Evolutionary conservation across 192 early-diverging fungal species (phyloP).

Genomic region (Coemansia biformis): DNA sequence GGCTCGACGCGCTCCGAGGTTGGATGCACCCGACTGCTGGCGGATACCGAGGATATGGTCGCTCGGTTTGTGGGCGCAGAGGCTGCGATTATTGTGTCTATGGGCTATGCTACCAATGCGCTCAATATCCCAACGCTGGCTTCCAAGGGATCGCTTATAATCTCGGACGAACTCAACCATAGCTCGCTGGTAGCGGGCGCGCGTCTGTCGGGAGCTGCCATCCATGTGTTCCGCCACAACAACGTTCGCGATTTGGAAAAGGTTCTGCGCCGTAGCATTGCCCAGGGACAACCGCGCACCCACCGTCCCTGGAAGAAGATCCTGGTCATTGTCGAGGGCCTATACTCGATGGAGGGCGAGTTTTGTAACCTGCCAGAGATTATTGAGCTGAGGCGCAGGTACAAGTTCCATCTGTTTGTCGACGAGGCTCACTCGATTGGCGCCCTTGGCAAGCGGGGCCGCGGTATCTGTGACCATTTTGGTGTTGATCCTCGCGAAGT

Average conservation of each 20-base stretch:
- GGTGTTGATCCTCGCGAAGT: slow-evolving; percentile 82
- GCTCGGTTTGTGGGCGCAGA: slow-evolving; percentile 87
- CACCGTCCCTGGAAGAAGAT: slow-evolving; percentile 99
- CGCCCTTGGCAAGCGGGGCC: slow-evolving; percentile 86
- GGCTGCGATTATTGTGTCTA: slow-evolving; percentile 79
- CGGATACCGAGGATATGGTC: slow-evolving; percentile 76
- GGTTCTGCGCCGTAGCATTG: slow-evolving; percentile 78
- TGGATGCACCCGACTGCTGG: slow-evolving; percentile 66
- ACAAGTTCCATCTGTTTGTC: slow-evolving; percentile 93
- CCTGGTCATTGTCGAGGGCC: slow-evolving; percentile 89
- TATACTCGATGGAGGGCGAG: slow-evolving; percentile 98
- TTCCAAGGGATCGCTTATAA: slow-evolving; percentile 78
- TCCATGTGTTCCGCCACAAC: slow-evolving; percentile 95
- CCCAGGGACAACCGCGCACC: slow-evolving; percentile 94
- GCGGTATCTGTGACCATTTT: slow-evolving; percentile 95
- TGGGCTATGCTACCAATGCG: slow-evolving; percentile 98
- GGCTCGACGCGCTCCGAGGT: slow-evolving; percentile 66
- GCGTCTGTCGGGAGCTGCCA: slow-evolving; percentile 82
- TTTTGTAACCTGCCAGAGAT: slow-evolving; percentile 85
- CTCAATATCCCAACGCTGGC: slow-evolving; percentile 89
- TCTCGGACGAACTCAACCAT: slow-evolving; percentile 96
- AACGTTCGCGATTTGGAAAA: slow-evolving; percentile 71
- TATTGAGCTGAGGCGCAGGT: slow-evolving; percentile 81
- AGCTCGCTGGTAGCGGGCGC: slow-evolving; percentile 88
- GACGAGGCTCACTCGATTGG: slow-evolving; percentile 98